Evolutionary conservation across 225 moss, liverwort and hornwort species (phyloP).

Genomic region (Physcomitrellopsis africana): DNA sequence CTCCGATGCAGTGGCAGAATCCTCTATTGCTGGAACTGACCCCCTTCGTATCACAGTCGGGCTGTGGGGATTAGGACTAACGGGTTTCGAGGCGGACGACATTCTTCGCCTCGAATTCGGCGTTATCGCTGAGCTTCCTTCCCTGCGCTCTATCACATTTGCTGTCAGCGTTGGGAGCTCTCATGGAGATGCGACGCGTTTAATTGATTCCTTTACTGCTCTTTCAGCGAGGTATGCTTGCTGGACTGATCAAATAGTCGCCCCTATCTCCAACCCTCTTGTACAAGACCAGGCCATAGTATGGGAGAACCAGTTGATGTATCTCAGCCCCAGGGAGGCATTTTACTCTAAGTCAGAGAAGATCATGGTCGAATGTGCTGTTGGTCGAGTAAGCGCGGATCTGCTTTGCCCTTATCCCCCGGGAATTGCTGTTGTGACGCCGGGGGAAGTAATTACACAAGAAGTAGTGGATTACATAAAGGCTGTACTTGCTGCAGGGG

Average conservation of each 20-base stretch:
- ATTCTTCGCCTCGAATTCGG: conserved; percentile 73
- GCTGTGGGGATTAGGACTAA: conserved; percentile 70
- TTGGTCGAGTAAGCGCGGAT: conserved; percentile 82
- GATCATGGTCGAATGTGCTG: conserved; percentile 44
- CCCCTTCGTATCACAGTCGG: conserved; percentile 89
- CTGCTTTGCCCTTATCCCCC: conserved; percentile 90
- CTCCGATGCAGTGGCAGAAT: conserved; percentile 21
- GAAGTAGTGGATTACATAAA: conserved; percentile 62
- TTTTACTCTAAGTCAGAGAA: conserved; percentile 67
- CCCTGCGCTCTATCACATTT: conserved; percentile 72
- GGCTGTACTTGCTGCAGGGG: conserved; percentile 59
- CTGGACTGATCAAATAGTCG: neutral
- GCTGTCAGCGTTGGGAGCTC: conserved; percentile 74
- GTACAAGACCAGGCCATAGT: neutral
- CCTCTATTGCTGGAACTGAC: conserved; percentile 42
- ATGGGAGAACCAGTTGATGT: conserved; percentile 37
- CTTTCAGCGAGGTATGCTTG: conserved; percentile 52
- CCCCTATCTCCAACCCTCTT: neutral
- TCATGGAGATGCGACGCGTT: conserved; percentile 57
- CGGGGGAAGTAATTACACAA: conserved; percentile 75
- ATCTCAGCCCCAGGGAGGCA: conserved; percentile 74
- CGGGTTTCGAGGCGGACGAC: conserved; percentile 81
- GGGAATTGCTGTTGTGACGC: conserved; percentile 82
- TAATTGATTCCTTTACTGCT: conserved; percentile 54
- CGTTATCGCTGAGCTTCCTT: conserved; percentile 81